Evolutionary conservation across 1,139 yeast genomes (phyloP), one percentile per base, ranked within the genome.

Genomic region (Hansenula anomala): DNA sequence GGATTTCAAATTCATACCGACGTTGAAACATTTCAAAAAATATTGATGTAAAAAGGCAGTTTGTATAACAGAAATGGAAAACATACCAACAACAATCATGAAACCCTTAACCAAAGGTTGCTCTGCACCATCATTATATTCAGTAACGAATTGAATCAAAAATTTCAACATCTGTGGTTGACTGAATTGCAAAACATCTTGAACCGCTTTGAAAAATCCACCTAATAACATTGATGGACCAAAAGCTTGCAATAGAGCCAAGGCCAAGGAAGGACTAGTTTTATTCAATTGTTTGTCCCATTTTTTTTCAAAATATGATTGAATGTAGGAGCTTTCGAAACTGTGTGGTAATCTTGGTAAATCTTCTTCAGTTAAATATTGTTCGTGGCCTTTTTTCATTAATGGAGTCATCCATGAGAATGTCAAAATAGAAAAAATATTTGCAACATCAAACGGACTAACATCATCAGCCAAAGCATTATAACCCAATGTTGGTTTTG

Each of bases 381-480:
- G 80, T 23, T 69, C 62, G 56, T 85, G 87, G 19, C 99, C 99
- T 42, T 74, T 75, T 56, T 72, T 80, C 96, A 92, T 90, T 56
- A 92, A 68, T 6, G 82, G 86, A 3, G 90, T 78, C 95, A 92
- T 85, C 99, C 99, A 92, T 31, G 78, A 69, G 60, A 92, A 92
- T 0, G 95, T 80, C 42, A 94, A 67, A 45, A 76, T 73, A 15
- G 95, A 79, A 54, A 90, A 89, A 19, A 89, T 66, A 56, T 90
- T 85, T 12, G 99, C 95, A 28, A 65, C 64, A 53, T 90, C 97
- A 46, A 75, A 80, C 4, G 97, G 95, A 47, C 72, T 77, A 37
- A 60, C 56, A 30, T 59, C 58, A 10, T 63, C 45, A 28, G 56
- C 50, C 27, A 62, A 64, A 38, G 67, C 71, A 26, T 62, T 58